These are phyloP conservation scores for Stereum hirsutum DNA, from an alignment of 1,284 basidiomycete genomes.

Conservation along the genomic window DNA sequence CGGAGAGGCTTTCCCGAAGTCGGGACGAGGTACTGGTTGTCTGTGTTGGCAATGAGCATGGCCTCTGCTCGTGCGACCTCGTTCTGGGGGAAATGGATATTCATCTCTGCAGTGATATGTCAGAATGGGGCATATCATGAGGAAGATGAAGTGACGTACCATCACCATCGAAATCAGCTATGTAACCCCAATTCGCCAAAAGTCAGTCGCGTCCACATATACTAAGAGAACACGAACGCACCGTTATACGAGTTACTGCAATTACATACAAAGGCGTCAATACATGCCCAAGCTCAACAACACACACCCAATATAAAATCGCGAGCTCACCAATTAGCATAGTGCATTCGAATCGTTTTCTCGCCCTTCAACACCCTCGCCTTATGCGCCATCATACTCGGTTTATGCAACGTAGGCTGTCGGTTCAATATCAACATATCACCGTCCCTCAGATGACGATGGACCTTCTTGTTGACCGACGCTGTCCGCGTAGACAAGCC, in stretches of 20 bases:
- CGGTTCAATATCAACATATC: constrained; percentile 96
- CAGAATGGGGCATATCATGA: constrained; percentile 6
- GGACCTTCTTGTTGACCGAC: constrained; percentile 93
- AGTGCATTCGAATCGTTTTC: constrained; percentile 99
- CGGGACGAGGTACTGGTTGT: constrained; percentile 97
- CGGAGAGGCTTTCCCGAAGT: constrained; percentile 97
- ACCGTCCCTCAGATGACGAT: constrained; percentile 91
- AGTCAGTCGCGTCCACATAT: background rate
- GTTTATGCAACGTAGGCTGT: constrained; percentile 98
- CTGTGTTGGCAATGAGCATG: constrained; percentile 93
- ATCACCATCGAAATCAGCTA: constrained; percentile 99
- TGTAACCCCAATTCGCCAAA: constrained; percentile 10
- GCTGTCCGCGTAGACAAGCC: constrained; percentile 65
- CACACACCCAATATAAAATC: too few relatives aligned
- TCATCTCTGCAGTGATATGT: constrained; percentile 70
- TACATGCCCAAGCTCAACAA: background rate
- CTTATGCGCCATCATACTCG: constrained; percentile 99
- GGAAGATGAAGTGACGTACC: constrained; percentile 31
- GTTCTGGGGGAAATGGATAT: constrained; percentile 98
- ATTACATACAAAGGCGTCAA: background rate
- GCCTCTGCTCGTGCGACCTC: constrained; percentile 92
- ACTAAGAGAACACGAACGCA: constrained; percentile 17
- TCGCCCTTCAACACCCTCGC: constrained; percentile 91
- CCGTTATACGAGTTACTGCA: constrained; percentile 94
- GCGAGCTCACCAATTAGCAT: constrained; percentile 85